These are phyloP conservation scores for Raphanus sativus DNA, from an alignment of 345 rosid species.

Conservation along the genomic window DNA sequence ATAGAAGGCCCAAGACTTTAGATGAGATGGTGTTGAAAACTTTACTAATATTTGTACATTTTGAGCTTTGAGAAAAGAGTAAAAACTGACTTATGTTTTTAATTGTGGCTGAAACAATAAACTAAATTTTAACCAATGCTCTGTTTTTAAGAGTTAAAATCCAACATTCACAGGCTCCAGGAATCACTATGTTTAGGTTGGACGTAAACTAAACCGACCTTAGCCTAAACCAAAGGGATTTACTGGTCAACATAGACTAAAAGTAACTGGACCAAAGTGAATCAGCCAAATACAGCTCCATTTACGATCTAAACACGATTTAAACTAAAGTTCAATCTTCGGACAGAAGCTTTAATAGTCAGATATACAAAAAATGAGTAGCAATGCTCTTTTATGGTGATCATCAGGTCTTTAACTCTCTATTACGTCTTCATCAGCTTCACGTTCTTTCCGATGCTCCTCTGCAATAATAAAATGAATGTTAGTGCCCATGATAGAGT, in stretches of 20 bases:
- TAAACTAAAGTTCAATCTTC: background rate
- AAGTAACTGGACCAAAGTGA: background rate
- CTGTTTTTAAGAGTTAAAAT: constrained; percentile 9
- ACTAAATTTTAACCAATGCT: constrained; percentile 1
- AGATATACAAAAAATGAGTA: too few species aligned
- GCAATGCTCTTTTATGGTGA: background rate
- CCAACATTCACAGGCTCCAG: constrained; percentile 20
- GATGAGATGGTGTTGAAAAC: constrained; percentile 38
- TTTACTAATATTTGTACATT: constrained; percentile 34
- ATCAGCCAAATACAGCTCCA: background rate
- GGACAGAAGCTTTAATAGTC: background rate
- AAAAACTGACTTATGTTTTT: constrained; percentile 9
- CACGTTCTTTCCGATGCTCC: constrained; percentile 65
- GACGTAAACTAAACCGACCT: background rate
- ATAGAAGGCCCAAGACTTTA: constrained; percentile 9
- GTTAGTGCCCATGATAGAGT: background rate
- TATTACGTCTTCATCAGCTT: constrained; percentile 38
- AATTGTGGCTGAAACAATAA: constrained; percentile 15
- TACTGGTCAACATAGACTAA: too few species aligned
- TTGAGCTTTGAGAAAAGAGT: constrained; percentile 14
- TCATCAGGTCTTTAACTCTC: constrained; percentile 36
- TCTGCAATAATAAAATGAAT: constrained; percentile 47
- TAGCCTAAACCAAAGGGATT: background rate
- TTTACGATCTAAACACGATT: background rate
- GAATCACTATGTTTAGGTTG: background rate